phyloP scores from a whole-genome alignment of 2,329 filamentous ascomycete genomes.

The Fusarium sp. region DNA sequence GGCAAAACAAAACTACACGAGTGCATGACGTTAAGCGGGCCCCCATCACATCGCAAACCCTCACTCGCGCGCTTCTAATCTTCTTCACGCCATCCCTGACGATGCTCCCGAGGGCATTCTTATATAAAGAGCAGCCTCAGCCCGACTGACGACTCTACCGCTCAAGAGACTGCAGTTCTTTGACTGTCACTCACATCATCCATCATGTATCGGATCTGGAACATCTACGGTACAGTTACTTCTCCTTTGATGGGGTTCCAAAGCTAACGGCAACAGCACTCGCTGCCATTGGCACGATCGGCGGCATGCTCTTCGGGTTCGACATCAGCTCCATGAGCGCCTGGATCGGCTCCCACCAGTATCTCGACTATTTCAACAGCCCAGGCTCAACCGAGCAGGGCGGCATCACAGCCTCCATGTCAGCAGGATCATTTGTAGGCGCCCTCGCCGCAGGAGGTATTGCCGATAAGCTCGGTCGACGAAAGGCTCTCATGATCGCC shows the following conservation, averaged over 20 bases:
- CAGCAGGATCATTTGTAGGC: constrained; percentile 59
- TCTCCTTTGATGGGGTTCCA: fast-evolving
- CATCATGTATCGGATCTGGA: constrained; percentile 50
- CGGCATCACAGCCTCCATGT: constrained; percentile 60
- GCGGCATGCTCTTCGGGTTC: constrained; percentile 61
- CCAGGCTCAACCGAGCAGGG: constrained; percentile 57
- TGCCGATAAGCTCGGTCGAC: constrained; percentile 57
- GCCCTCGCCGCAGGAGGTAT: constrained; percentile 56
- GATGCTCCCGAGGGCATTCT: neutral
- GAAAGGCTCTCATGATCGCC: constrained; percentile 56
- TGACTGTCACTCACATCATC: neutral
- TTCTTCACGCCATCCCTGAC: constrained; percentile 30
- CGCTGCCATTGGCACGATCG: constrained; percentile 53
- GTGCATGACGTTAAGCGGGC: constrained; percentile 36
- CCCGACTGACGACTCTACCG: neutral
- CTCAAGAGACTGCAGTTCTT: neutral
- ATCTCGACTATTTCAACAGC: constrained; percentile 62
- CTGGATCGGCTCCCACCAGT: constrained; percentile 62
- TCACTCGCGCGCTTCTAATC: constrained; percentile 43
- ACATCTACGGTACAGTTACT: constrained; percentile 47
- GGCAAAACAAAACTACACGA: constrained; percentile 11
- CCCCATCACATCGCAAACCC: constrained; percentile 26
- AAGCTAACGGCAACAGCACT: constrained; percentile 42
- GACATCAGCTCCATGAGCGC: constrained; percentile 68
- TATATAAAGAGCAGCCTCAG: constrained; percentile 29